Evolutionary conservation across 2,329 filamentous ascomycete genomes (phyloP), one percentile per base, ranked within the genome.

Genomic region (Fusarium cicatricum): DNA sequence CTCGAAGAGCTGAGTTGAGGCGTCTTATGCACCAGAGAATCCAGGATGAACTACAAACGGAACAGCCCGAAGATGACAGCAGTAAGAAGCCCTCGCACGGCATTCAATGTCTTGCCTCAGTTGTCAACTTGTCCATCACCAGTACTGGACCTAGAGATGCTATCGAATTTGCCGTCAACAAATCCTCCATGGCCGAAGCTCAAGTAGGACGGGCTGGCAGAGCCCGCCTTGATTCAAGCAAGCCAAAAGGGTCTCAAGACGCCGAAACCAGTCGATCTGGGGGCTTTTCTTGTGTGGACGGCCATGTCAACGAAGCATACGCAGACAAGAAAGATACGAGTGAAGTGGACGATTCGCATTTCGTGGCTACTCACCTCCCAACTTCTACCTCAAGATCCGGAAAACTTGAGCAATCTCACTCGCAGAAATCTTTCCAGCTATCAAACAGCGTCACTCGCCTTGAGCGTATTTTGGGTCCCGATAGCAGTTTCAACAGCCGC

Each of bases 11-110:
- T 23, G 84, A 86, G 61, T 70, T 87, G 48, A 82, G 78, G 61
- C 77, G 83, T 16, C 72, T 86, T 9, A 80, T 83, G 70, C 80
- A 82, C 42, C 81, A 80, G 61, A 78, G 83, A 57, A 86, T 86
- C n/a, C 82, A 82, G 57, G 79, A 85, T 37, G 84, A 86, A 62
- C 73, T 87, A 4, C 77, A 80, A 39, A 78, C 71, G 33, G 82
- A 84, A 32, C 71, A 76, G 31, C 66, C 70, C 10, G 73, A 75
- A 40, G 74, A 77, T 15, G 70, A 73, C 15, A 52, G 61, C 2
- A 73, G 67, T 34, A 66, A 67, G 5, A 63, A 55, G 11, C 71
- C 72, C 11, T 62, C 58, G 12, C 59, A 64, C 16, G 70, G 62
- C n/a, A 66, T 61, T 38, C 63, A 49, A 37, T 60, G 64, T 21